Evolutionary conservation across 75 land plant genomes (phyloP).

Genomic region (Selaginella tamariscina): DNA sequence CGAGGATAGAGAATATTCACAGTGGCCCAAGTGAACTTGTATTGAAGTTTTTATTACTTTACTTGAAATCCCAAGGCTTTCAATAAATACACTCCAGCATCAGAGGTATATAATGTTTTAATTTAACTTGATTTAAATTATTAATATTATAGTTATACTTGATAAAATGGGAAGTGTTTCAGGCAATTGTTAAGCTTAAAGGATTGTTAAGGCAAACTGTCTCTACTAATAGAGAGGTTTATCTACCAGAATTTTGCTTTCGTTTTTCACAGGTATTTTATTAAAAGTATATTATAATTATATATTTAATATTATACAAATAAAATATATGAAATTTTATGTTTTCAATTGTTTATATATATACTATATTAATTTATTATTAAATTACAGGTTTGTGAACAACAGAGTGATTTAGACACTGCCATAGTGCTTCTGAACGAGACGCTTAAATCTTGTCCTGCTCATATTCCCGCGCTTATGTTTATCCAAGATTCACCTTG

Average conservation of each 20-base stretch:
- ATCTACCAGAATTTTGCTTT: constrained; percentile 19
- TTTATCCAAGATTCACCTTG: constrained; percentile 21
- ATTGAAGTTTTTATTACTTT: background rate
- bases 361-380: too few relatives aligned
- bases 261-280: constrained; percentile 28
- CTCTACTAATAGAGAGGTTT: background rate
- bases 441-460: constrained; percentile 23
- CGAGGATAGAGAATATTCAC: background rate
- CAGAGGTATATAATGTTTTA: background rate
- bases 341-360: too few relatives aligned
- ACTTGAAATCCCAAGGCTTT: background rate
- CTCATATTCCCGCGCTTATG: constrained; percentile 18
- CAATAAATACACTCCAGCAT: background rate
- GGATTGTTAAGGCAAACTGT: background rate
- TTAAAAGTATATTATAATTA: too few relatives aligned
- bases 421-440: constrained; percentile 21
- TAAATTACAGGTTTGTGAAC: constrained; percentile 25
- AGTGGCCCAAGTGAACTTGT: background rate
- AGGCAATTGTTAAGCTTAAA: background rate
- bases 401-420: constrained; percentile 18
- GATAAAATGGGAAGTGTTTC: too few relatives aligned
- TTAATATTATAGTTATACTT: too few relatives aligned
- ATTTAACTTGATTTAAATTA: background rate
- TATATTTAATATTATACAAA: too few relatives aligned
- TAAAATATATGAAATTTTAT: too few relatives aligned